Percentiles rank a stretch among this genome's conserved stretches.
phyloP scores from a whole-genome alignment of 192 early-diverging fungal genomes.

The Coemansia sp. region DNA sequence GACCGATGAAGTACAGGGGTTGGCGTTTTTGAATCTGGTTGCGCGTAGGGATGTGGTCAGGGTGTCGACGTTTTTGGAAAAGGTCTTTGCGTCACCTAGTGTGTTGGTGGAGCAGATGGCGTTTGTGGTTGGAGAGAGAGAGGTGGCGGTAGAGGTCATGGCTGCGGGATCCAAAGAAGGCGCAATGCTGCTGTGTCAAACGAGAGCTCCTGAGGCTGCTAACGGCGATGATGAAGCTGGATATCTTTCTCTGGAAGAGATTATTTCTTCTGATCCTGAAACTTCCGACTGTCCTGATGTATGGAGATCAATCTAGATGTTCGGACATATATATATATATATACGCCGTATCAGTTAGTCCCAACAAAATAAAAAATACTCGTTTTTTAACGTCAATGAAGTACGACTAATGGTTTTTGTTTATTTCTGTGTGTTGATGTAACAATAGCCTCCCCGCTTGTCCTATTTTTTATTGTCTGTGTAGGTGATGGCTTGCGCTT shows the following conservation, averaged over 20 bases:
- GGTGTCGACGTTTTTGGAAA: neutral
- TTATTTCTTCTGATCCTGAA: slow-evolving; percentile 4
- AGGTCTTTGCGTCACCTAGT: neutral
- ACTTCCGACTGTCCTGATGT: neutral
- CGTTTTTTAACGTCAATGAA: no score
- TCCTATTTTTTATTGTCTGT: no score
- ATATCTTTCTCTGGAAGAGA: slow-evolving; percentile 7
- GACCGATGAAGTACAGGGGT: slow-evolving; percentile 6
- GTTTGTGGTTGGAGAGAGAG: neutral
- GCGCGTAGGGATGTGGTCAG: neutral
- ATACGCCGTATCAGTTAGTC: no score
- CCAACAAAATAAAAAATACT: no score
- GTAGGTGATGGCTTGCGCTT: no score
- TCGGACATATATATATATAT: no score
- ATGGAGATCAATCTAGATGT: neutral
- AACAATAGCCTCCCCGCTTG: no score
- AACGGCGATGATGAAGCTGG: neutral
- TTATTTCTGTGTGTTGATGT: no score
- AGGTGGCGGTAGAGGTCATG: neutral
- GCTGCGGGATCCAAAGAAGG: slow-evolving; percentile 1
- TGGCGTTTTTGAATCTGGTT: slow-evolving; percentile 5
- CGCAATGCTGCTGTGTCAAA: slow-evolving; percentile 4
- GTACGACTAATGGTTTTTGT: no score
- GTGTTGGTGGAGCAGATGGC: neutral
- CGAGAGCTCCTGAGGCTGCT: neutral